These are phyloP conservation scores for Candida palmyrensis DNA, from an alignment of 805 yeast genomes.

Conservation along the genomic window DNA sequence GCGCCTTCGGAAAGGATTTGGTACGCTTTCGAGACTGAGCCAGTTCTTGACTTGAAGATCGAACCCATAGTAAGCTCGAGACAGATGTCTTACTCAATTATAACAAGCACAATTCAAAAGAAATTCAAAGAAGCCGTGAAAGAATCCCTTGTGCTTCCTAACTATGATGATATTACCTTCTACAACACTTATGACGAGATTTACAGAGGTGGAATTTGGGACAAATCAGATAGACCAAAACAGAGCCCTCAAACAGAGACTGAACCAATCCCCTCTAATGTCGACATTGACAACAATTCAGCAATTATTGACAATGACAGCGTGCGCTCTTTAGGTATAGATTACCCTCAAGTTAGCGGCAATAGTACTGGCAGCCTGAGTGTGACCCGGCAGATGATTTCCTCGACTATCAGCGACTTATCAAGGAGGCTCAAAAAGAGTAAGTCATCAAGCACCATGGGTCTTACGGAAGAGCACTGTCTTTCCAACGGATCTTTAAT, in stretches of 20 bases:
- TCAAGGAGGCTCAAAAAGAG: constrained; percentile 21
- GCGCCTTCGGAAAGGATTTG: constrained; percentile 90
- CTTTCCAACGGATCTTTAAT: constrained; percentile 22
- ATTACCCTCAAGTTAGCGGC: background rate
- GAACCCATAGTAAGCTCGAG: constrained; percentile 92
- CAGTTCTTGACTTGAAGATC: constrained; percentile 64
- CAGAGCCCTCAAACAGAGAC: background rate
- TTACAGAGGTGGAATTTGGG: constrained; percentile 95
- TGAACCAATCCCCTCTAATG: background rate
- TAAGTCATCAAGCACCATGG: constrained; percentile 18
- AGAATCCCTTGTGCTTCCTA: constrained; percentile 79
- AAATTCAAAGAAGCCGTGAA: constrained; percentile 73
- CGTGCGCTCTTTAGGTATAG: background rate
- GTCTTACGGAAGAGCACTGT: constrained; percentile 19
- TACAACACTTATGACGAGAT: constrained; percentile 61
- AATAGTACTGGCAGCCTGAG: background rate
- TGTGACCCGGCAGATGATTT: constrained; percentile 12
- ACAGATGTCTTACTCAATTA: constrained; percentile 68
- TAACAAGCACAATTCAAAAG: constrained; percentile 76
- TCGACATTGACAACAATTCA: constrained; percentile 1
- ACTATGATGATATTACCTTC: constrained; percentile 82
- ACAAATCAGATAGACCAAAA: constrained; percentile 26
- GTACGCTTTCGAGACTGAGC: constrained; percentile 83
- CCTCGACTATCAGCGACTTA: constrained; percentile 20
- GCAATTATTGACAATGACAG: background rate